These are phyloP conservation scores for Volvox africanus DNA, from an alignment of 139 green algal species.

Conservation along the genomic window DNA sequence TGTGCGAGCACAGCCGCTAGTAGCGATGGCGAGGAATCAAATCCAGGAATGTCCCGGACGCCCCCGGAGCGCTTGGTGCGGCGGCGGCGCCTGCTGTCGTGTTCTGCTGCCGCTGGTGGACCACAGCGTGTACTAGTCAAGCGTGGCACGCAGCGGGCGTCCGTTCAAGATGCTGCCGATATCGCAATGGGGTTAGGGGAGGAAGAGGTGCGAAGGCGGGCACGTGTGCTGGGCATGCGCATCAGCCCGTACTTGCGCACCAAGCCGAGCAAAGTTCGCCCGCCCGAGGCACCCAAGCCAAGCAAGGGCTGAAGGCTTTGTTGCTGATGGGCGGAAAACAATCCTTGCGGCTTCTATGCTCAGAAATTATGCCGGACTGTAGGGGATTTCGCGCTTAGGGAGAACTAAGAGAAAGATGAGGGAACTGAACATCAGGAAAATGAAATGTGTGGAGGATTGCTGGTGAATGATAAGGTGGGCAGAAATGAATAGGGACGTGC, in stretches of 20 bases:
- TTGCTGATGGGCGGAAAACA: too few relatives aligned
- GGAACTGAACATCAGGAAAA: too few relatives aligned
- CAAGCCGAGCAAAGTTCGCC: neutral
- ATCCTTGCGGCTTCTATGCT: too few relatives aligned
- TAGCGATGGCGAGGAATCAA: constrained; percentile 9
- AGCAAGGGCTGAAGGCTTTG: too few relatives aligned
- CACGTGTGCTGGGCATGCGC: constrained; percentile 42
- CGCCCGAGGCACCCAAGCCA: neutral
- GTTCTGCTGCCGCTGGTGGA: neutral
- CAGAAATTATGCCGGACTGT: too few relatives aligned
- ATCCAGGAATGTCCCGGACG: neutral
- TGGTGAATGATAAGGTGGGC: too few relatives aligned
- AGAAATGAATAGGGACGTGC: too few relatives aligned
- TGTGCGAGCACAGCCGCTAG: neutral
- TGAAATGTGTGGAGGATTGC: too few relatives aligned
- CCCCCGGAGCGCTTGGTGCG: neutral
- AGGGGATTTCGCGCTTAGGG: too few relatives aligned
- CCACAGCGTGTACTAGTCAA: constrained; percentile 22
- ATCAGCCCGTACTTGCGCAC: constrained; percentile 44
- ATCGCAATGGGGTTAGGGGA: neutral
- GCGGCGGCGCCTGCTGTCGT: neutral
- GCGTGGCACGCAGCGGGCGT: neutral
- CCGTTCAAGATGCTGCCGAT: neutral
- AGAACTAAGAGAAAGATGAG: too few relatives aligned
- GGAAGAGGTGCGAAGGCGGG: constrained; percentile 22